Conservation (phyloP, 2,329 filamentous ascomycete species). For the Beauveria bassiana region DNA sequence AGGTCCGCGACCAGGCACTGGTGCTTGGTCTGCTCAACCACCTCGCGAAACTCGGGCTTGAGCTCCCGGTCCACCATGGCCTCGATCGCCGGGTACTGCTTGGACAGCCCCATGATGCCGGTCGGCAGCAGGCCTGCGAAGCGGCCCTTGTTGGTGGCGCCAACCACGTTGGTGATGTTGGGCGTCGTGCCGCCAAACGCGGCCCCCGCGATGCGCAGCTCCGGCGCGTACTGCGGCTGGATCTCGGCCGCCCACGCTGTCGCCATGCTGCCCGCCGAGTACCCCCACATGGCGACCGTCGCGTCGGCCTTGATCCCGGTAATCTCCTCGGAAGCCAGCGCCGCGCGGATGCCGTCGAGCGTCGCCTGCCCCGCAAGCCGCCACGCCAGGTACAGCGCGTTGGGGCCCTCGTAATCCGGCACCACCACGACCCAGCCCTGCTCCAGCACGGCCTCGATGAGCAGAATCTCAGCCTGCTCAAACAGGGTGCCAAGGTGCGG, state of each 20-base stretch:
- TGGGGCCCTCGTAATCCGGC: constrained; percentile 39
- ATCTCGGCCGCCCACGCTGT: constrained; percentile 19
- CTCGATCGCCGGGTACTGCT: constrained; percentile 15
- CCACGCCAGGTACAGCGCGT: constrained; percentile 34
- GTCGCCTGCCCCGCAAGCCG: constrained; percentile 33
- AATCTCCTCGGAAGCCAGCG: constrained; percentile 19
- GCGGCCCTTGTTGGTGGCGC: constrained; percentile 12
- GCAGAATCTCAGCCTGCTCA: constrained; percentile 17
- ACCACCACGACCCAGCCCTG: constrained; percentile 39
- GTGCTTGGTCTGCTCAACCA: constrained; percentile 19
- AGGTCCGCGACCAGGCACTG: constrained; percentile 21
- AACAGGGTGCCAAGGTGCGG: constrained; percentile 29
- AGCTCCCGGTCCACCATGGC: constrained; percentile 12
- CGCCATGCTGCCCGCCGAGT: constrained; percentile 20
- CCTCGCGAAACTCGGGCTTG: constrained; percentile 16
- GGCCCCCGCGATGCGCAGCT: constrained; percentile 18
- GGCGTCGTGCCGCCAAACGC: constrained; percentile 19
- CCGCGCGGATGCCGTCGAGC: constrained; percentile 37
- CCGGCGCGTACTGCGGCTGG: constrained; percentile 19
- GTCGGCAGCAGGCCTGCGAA: constrained; percentile 16
- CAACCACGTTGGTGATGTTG: constrained; percentile 14
- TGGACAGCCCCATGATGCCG: constrained; percentile 17
- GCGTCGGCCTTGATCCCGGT: constrained; percentile 26
- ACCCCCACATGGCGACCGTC: constrained; percentile 36
- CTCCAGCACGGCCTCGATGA: constrained; percentile 24